These are phyloP conservation scores for Byssoonygena ceratinophila DNA, from an alignment of 2,329 filamentous ascomycete genomes.

Conservation along the genomic window DNA sequence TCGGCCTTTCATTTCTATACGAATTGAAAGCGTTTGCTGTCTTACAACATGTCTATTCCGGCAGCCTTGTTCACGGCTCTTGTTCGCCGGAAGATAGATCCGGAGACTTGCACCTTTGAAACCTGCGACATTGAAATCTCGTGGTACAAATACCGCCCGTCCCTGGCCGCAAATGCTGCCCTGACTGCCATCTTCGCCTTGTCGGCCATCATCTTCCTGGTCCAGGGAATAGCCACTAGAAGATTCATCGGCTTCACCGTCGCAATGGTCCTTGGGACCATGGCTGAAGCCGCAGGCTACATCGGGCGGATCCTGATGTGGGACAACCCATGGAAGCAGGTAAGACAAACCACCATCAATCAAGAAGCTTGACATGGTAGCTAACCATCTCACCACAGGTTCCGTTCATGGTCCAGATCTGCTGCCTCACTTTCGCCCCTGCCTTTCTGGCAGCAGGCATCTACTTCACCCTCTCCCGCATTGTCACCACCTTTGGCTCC, in stretches of 20 bases:
- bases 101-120: conserved; percentile 15
- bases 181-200: conserved; percentile 13
- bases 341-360: not conserved
- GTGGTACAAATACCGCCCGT: conserved; percentile 15
- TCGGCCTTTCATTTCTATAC: too few species aligned
- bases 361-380: not conserved
- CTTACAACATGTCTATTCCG: not conserved
- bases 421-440: conserved; percentile 53
- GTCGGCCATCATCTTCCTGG: conserved; percentile 9
- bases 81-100: not conserved
- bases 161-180: conserved; percentile 12
- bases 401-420: conserved; percentile 26
- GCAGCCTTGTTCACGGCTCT: not conserved
- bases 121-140: conserved; percentile 13
- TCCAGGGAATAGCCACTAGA: conserved; percentile 11
- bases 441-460: conserved; percentile 55
- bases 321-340: conserved; percentile 36
- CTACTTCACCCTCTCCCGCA: conserved; percentile 48
- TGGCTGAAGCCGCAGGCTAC: conserved; percentile 51
- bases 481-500: conserved; percentile 29
- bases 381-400: too few species aligned
- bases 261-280: conserved; percentile 45
- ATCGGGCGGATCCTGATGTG: conserved; percentile 47
- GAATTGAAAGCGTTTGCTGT: not conserved
- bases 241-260: conserved; percentile 20